Base-by-base conservation (phyloP, 345 rosid genomes). In the Dovyalis caffra region DNA sequence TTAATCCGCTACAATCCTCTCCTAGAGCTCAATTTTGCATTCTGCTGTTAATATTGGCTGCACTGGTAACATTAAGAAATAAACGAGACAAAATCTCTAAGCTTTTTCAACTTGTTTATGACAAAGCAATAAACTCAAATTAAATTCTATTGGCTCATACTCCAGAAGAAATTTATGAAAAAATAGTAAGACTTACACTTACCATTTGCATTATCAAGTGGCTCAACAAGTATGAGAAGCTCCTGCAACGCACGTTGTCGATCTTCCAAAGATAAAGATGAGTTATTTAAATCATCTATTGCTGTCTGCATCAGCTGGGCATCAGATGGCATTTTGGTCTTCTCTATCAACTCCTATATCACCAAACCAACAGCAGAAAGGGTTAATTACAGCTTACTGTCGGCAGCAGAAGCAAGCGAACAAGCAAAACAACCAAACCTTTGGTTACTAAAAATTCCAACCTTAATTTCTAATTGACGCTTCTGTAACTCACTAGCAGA, bases 141-240 rank as follows among this genome's bases (percentile, higher is more conserved):
- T 56, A 53, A 56, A n/a, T 4, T 23, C 11, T 56, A 56, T 56
- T 23, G 61, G 61, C 28, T n/a, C 28, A 23, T 56, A n/a, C 1
- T 5, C 61, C 28, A 56, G 61, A 56, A 56, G 61, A 25, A 56
- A 56, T 56, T 56, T 56, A 56, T 56, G 28, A 53, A 2, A n/a
- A 23, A 56, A 56, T 56, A 56, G 61, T 28, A 32, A 67, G 62
- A 66, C 10, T 25, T 45, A 7, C 2, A 68, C 78, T 16, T 86
- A 92, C 97, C 97, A 83, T 95, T 91, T 16, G 98, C 97, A 83
- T 95, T 95, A 86, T 95, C 98, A 5, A 91, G 86, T 38, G 99
- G 94, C 81, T 92, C 98, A 63, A 92, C 99, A 47, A 95, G 98
- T 66, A 88, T 56, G 76, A 91, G 79, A 77, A 95, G 93, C 76